Evolutionary conservation across 164 flowering plant genomes (phyloP), one percentile per base, ranked within the genome.

Genomic region (Stephania japonica): DNA sequence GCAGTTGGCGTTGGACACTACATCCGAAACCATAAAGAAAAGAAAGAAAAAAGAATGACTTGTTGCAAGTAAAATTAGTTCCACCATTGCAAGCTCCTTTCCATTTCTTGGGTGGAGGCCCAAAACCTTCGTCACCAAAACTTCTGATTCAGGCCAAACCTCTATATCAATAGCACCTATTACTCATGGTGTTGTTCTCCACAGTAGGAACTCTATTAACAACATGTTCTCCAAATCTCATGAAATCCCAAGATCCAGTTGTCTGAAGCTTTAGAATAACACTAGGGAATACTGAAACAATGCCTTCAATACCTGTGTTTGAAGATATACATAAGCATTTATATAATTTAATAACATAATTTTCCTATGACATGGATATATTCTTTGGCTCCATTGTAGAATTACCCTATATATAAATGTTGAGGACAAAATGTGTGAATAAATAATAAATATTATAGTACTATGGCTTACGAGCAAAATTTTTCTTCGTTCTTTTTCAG

Each of bases 171-270:
- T 23, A 6, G 24, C 1, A 2, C 68, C 68, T 24, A 65, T 25
- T 65, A 65, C 24, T 65, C 68, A 24, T 38, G n/a, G n/a, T n/a
- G n/a, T n/a, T n/a, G n/a, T n/a, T 65, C 38, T 65, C 32, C 9
- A 65, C 68, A 5, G 9, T 23, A 2, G 68, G 68, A 24, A 24
- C 7, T 25, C 68, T 65, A 10, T 65, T 6, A 38, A 65, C 16
- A 38, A 65, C 68, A 2, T 65, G 9, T 10, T 65, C 68, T 24
- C 10, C 12, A 23, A 65, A 23, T 2, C 68, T 38, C 68, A 65
- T 65, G 24, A 65, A 65, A 24, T 65, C 68, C 68, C 68, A 65
- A 23, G 68, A 65, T 65, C 68, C 24, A 5, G 68, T 65, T 7
- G 68, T 65, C 6, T 65, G 68, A 65, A 7, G 9, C 5, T 24